Base-by-base conservation (phyloP, 2,329 filamentous ascomycete species). In the Botrytis pseudocinerea region DNA sequence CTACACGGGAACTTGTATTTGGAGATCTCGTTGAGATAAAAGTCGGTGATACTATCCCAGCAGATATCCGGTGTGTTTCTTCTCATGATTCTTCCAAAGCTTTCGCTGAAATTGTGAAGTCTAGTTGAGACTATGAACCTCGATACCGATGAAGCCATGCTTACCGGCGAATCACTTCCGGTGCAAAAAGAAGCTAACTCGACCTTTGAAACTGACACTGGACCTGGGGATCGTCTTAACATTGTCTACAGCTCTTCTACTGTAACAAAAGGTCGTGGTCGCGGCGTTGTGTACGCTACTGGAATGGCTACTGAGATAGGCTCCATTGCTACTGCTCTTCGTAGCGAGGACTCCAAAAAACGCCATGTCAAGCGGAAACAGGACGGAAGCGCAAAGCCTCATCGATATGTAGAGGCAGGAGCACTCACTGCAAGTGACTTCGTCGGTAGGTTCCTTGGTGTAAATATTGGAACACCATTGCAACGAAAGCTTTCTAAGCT, bases 401-500 rank as follows among this genome's bases (percentile, higher is more conserved):
- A 85, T 48, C 84, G 85, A 76, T 86, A 87, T 69, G 73, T 81
- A 14, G 76, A 83, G 68, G 82, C 82, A 14, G 80, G 79, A 69
- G 77, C 75, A 16, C 75, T 83, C 81, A 89, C 87, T 16, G 81
- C 83, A 38, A 83, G 82, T 25, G 87, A 90, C 79, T 85, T 85
- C 12, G 80, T 89, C 64, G 88, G 88, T 28, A 82, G 83, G 20
- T 90, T 92, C 77, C 82, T 92, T 1, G 90, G 90, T 61, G 84
- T 91, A 73, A 89, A 86, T 73, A 86, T 90, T 16, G 90, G 90
- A 51, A 92, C 90, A 4, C 90, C 90, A 0, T 83, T 92, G n/a
- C 89, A 91, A 79, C 85, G 87, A 73, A 91, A 90, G 76, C 83
- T 92, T 25, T 90, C 89, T 38, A 88, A 89, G 79, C 84, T 92